Evolutionary conservation across 352 stramenopile species (phyloP).

Genomic region (Elongisporangium prolatum): DNA sequence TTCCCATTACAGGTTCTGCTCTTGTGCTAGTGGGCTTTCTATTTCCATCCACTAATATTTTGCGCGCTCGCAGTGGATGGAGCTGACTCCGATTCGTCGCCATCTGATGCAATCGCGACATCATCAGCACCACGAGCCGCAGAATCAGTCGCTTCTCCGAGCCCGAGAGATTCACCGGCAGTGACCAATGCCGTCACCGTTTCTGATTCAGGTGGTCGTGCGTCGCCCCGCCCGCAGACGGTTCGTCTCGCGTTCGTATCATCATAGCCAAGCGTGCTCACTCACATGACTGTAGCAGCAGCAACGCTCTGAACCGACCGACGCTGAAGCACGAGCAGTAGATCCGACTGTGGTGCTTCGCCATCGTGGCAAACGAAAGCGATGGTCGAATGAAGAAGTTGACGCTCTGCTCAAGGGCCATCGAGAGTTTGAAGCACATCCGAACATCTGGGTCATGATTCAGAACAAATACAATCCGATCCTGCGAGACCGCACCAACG

Average conservation of each 20-base stretch:
- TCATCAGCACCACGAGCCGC: not conserved
- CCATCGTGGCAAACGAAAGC: slow-evolving; percentile 17
- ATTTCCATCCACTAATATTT: not conserved
- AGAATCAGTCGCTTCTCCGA: not conserved
- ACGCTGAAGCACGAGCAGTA: not conserved
- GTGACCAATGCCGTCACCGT: not conserved
- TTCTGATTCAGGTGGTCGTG: no score
- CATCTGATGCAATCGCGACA: no score
- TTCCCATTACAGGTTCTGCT: not conserved
- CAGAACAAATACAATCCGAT: slow-evolving; percentile 45
- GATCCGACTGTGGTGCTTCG: not conserved
- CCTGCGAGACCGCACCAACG: slow-evolving; percentile 51
- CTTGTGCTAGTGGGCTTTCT: not conserved
- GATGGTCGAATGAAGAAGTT: slow-evolving; percentile 54
- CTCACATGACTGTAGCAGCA: not conserved
- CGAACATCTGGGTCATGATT: slow-evolving; percentile 67
- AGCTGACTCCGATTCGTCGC: not conserved
- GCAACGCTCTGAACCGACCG: not conserved
- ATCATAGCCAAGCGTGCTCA: not conserved
- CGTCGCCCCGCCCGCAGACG: not conserved
- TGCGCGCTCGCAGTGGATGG: not conserved
- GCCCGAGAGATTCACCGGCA: no score
- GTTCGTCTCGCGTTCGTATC: not conserved
- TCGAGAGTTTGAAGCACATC: slow-evolving; percentile 35
- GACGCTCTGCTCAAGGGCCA: slow-evolving; percentile 56